phyloP scores from a whole-genome alignment of 2,329 filamentous ascomycete species.

The Hypoxylon sp. region DNA sequence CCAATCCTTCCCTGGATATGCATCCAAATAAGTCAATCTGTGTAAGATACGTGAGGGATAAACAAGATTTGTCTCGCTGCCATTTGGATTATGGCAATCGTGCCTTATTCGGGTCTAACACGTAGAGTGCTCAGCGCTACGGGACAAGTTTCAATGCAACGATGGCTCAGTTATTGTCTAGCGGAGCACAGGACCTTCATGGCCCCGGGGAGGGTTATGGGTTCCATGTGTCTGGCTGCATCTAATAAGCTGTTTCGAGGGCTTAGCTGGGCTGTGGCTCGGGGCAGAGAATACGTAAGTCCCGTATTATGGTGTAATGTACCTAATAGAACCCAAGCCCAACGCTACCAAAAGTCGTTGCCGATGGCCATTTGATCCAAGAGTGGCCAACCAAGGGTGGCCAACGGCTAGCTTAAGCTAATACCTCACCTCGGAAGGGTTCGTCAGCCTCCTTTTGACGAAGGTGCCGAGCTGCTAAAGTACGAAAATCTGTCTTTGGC shows the following conservation, averaged over 20 bases:
- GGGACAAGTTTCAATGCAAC: conserved; percentile 17
- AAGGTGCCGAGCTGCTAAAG: conserved; percentile 7
- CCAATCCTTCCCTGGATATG: conserved; percentile 32
- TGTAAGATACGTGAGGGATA: conserved; percentile 25
- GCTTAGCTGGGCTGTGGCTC: conserved; percentile 39
- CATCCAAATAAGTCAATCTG: conserved; percentile 18
- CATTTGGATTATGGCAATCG: conserved; percentile 19
- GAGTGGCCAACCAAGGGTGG: conserved; percentile 5
- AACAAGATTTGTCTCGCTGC: conserved; percentile 17
- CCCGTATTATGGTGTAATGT: conserved; percentile 13
- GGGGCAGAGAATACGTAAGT: conserved; percentile 12
- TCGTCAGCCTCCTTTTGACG: conserved; percentile 32
- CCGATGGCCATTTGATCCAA: conserved; percentile 21
- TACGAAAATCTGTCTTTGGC: conserved; percentile 17
- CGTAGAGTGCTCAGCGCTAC: conserved; percentile 20
- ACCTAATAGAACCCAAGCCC: conserved; percentile 20
- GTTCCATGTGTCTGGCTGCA: conserved; percentile 16
- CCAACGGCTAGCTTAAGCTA: conserved; percentile 15
- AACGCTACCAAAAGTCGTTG: conserved; percentile 10
- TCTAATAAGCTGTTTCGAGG: conserved; percentile 22
- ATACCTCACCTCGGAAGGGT: conserved; percentile 24
- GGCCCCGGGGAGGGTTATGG: conserved; percentile 7
- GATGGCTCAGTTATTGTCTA: conserved; percentile 26
- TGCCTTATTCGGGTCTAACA: conserved; percentile 31
- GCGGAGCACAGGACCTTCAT: conserved; percentile 23